These are phyloP conservation scores for Euphorbia peplus DNA, from an alignment of 345 rosid species.

Conservation along the genomic window DNA sequence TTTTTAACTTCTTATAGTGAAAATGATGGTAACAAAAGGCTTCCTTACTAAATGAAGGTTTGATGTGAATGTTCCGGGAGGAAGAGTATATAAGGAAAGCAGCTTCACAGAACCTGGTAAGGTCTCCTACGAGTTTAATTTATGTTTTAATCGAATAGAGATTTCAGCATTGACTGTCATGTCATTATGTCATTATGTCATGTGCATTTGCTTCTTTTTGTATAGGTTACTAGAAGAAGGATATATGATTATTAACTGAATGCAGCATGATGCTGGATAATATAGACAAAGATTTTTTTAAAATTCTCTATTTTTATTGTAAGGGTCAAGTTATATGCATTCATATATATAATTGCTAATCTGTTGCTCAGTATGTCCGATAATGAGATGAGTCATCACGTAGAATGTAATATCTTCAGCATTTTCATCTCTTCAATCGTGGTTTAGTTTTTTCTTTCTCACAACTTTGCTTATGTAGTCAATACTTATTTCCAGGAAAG, in stretches of 20 bases:
- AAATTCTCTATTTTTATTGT: neutral
- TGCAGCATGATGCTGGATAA: neutral
- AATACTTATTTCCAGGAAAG: constrained; percentile 45
- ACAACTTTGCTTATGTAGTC: neutral
- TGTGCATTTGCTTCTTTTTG: neutral
- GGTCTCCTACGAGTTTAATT: neutral
- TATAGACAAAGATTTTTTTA: neutral
- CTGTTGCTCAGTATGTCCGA: neutral
- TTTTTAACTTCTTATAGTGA: neutral
- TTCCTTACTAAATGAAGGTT: constrained; percentile 48
- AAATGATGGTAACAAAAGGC: neutral
- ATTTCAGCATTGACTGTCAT: neutral
- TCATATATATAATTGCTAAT: neutral
- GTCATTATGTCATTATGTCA: neutral
- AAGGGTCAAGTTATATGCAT: neutral
- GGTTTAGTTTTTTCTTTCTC: neutral
- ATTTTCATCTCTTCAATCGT: neutral
- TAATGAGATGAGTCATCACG: neutral
- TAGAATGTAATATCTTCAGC: neutral
- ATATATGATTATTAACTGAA: neutral
- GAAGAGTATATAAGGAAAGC: constrained; percentile 78
- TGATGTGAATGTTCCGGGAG: constrained; percentile 93
- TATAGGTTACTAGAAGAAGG: neutral
- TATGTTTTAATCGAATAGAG: neutral
- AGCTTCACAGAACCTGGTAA: constrained; percentile 88